These are phyloP conservation scores for Abrus precatorius DNA, from an alignment of 306 rosid genomes.

Conservation along the genomic window DNA sequence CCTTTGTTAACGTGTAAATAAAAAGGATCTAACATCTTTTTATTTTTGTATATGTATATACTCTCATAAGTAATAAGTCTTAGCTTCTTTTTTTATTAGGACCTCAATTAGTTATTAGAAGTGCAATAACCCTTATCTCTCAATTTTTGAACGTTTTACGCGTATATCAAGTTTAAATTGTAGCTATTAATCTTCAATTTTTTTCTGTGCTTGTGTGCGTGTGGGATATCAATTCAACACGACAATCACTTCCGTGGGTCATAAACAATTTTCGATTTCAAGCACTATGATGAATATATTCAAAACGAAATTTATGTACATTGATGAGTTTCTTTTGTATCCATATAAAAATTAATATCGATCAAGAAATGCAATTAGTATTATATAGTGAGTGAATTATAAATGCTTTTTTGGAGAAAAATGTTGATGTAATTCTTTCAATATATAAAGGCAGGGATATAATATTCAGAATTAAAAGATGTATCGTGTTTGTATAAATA, in stretches of 20 bases:
- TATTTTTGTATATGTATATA: neutral
- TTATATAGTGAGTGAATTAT: neutral
- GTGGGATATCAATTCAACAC: too few species aligned
- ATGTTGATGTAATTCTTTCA: neutral
- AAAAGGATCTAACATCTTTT: conserved; percentile 34
- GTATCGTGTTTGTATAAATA: neutral
- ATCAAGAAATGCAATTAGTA: neutral
- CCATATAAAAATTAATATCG: too few species aligned
- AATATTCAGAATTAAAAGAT: conserved; percentile 1
- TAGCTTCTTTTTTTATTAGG: neutral
- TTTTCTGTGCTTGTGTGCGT: too few species aligned
- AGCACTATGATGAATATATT: too few species aligned
- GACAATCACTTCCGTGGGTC: too few species aligned
- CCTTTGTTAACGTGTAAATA: conserved; percentile 61
- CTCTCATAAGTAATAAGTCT: conserved; percentile 11
- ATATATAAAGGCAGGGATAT: neutral
- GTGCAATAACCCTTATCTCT: neutral
- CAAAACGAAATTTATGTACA: neutral
- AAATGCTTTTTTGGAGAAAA: neutral
- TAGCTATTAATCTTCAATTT: too few species aligned
- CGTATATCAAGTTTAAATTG: neutral
- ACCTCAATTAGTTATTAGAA: neutral
- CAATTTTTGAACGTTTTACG: neutral
- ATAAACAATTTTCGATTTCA: too few species aligned
- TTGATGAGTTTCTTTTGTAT: too few species aligned